phyloP scores from a whole-genome alignment of 805 yeast species.

The Pichia pseudocactophila region DNA sequence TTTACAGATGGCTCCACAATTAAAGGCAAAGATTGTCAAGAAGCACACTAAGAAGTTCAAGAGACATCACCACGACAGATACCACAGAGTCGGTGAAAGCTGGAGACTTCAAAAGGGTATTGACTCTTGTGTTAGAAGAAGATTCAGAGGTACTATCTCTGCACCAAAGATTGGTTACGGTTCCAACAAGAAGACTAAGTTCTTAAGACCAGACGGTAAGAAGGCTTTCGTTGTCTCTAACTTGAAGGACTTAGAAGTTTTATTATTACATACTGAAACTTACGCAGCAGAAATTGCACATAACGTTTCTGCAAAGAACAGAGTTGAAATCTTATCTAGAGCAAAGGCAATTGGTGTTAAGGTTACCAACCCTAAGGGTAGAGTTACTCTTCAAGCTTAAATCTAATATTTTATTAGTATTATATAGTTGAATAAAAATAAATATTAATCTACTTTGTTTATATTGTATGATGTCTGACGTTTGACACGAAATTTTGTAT shows the following conservation, averaged over 20 bases:
- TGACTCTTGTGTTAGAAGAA: conserved; percentile 99
- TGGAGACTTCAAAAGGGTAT: conserved; percentile 99
- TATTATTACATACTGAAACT: conserved; percentile 94
- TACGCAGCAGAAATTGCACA: conserved; percentile 99
- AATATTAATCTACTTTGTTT: conserved; percentile 2
- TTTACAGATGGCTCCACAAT: conserved; percentile 86
- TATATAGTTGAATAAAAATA: conserved; percentile 9
- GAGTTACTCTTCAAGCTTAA: conserved; percentile 96
- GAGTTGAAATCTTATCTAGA: conserved; percentile 90
- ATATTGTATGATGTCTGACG: not conserved
- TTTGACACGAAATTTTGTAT: too few species aligned
- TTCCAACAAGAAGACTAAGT: conserved; percentile 97
- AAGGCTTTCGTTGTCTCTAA: conserved; percentile 91
- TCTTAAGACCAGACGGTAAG: conserved; percentile 96
- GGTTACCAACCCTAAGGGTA: conserved; percentile 99
- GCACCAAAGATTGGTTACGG: conserved; percentile 99
- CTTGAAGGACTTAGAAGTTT: conserved; percentile 87
- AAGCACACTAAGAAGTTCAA: conserved; percentile 98
- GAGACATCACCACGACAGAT: conserved; percentile 99
- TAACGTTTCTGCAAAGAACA: conserved; percentile 96
- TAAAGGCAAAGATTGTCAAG: conserved; percentile 99
- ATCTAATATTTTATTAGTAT: conserved; percentile 14
- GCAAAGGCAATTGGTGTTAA: conserved; percentile 98
- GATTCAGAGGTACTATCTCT: conserved; percentile 98
- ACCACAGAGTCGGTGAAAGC: conserved; percentile 94